These are phyloP conservation scores for Apiospora rasikravindrae DNA, from an alignment of 2,329 filamentous ascomycete genomes.

Conservation along the genomic window DNA sequence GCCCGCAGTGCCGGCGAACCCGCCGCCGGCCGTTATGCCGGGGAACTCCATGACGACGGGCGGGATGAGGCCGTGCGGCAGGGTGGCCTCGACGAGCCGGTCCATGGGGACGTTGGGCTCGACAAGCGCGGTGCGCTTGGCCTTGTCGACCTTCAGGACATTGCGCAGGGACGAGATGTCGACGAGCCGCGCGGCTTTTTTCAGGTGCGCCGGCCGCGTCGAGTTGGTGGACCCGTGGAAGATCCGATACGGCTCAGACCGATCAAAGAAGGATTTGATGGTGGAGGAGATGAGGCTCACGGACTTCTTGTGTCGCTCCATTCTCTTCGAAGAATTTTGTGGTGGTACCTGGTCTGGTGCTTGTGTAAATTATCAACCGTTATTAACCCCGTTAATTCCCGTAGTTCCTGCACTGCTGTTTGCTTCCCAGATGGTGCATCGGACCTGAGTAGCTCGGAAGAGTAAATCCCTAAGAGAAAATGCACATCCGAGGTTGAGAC, in stretches of 20 bases:
- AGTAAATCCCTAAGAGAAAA: neutral
- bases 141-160: constrained; percentile 67
- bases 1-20: constrained; percentile 72
- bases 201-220: constrained; percentile 60
- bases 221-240: constrained; percentile 80
- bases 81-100: constrained; percentile 67
- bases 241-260: constrained; percentile 69
- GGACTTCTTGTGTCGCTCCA: constrained; percentile 57
- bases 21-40: constrained; percentile 75
- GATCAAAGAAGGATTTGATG: constrained; percentile 54
- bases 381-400: neutral
- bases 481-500: neutral
- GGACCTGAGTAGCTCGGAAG: neutral
- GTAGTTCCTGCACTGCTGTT: neutral
- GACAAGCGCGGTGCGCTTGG: constrained; percentile 64
- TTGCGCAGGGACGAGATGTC: constrained; percentile 70
- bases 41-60: constrained; percentile 80
- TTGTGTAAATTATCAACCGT: neutral
- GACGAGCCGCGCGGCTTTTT: constrained; percentile 50
- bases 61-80: constrained; percentile 69
- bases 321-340: constrained; percentile 30
- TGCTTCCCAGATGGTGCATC: neutral
- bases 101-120: constrained; percentile 82
- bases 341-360: neutral
- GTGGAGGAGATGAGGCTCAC: constrained; percentile 54